A percentile compares a stretch with the other conserved stretches of the same genome.
Evolutionary conservation across 257 asterid genomes (phyloP).

Genomic region (Verbena officinalis): DNA sequence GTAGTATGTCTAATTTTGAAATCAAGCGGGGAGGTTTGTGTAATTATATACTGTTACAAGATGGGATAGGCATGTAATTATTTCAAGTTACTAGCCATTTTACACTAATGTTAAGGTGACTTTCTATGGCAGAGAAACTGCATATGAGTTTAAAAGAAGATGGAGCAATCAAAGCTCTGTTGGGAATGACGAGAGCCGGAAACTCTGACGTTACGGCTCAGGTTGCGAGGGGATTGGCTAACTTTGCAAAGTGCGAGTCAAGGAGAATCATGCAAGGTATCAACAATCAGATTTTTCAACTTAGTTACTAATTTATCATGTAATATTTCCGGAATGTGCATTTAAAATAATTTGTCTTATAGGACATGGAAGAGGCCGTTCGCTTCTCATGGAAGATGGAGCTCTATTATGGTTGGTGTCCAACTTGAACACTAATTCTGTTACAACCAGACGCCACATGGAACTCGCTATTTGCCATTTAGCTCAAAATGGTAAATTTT

Average conservation of each 20-base stretch:
- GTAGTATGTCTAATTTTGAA: too few species aligned
- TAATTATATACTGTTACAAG: too few species aligned
- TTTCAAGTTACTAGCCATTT: not conserved
- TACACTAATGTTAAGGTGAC: slow-evolving; percentile 14
- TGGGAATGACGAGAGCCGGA: slow-evolving; percentile 65
- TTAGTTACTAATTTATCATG: not conserved
- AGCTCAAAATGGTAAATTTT: slow-evolving; percentile 81
- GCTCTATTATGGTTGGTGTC: slow-evolving; percentile 75
- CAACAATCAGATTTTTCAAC: not conserved
- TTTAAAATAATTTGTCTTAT: slow-evolving; percentile 30
- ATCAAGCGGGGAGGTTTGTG: too few species aligned
- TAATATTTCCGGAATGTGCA: not conserved
- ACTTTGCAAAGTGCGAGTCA: slow-evolving; percentile 89
- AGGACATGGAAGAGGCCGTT: slow-evolving; percentile 76
- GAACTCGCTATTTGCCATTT: slow-evolving; percentile 94
- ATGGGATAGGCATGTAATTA: too few species aligned
- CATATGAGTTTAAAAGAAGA: slow-evolving; percentile 68
- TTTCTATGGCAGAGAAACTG: slow-evolving; percentile 57
- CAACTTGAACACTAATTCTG: slow-evolving; percentile 54
- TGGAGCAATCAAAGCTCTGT: slow-evolving; percentile 78
- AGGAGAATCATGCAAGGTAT: slow-evolving; percentile 79
- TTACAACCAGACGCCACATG: slow-evolving; percentile 74
- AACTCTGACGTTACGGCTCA: slow-evolving; percentile 73
- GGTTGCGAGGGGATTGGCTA: slow-evolving; percentile 90
- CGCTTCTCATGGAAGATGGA: slow-evolving; percentile 77